Evolutionary conservation across 2,329 filamentous ascomycete genomes (phyloP).

Genomic region (Colletotrichum ledebouriae): DNA sequence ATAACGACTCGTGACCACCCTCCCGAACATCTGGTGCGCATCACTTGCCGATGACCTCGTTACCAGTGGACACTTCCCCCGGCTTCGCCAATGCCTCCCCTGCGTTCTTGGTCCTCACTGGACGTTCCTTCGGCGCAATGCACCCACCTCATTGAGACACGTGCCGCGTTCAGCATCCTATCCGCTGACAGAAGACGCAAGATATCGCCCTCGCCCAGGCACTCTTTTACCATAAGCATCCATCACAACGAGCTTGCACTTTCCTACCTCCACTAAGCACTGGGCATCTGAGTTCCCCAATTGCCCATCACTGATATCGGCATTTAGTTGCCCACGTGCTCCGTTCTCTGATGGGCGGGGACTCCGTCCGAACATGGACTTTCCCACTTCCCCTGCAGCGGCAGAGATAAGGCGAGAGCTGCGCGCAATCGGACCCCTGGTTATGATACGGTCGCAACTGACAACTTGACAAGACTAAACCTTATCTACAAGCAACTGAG

Average conservation of each 20-base stretch:
- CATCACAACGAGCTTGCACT: background rate
- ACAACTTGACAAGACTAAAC: background rate
- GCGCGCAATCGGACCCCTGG: background rate
- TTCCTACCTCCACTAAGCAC: no score
- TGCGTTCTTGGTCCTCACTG: constrained; percentile 15
- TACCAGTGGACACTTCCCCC: constrained; percentile 3
- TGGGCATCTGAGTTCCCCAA: constrained; percentile 1
- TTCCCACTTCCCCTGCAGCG: constrained; percentile 6
- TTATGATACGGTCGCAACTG: background rate
- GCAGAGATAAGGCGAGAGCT: constrained; percentile 9
- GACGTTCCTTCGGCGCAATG: constrained; percentile 25
- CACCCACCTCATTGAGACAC: constrained; percentile 29
- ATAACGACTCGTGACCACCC: constrained; percentile 5
- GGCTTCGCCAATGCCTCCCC: background rate
- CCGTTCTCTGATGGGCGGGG: constrained; percentile 10
- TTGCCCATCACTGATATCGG: constrained; percentile 1
- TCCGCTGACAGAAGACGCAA: constrained; percentile 25
- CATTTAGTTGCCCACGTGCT: constrained; percentile 18
- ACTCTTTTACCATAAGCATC: background rate
- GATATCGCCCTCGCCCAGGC: constrained; percentile 34
- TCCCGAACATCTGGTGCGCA: background rate
- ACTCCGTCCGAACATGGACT: background rate
- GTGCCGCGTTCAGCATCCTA: constrained; percentile 15
- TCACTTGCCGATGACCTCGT: background rate
- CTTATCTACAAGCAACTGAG: constrained; percentile 6